A percentile compares a stretch with the other conserved stretches of the same genome.
These are phyloP conservation scores for Schizophyllum amplum DNA, from an alignment of 1,284 basidiomycete genomes.

Conservation along the genomic window DNA sequence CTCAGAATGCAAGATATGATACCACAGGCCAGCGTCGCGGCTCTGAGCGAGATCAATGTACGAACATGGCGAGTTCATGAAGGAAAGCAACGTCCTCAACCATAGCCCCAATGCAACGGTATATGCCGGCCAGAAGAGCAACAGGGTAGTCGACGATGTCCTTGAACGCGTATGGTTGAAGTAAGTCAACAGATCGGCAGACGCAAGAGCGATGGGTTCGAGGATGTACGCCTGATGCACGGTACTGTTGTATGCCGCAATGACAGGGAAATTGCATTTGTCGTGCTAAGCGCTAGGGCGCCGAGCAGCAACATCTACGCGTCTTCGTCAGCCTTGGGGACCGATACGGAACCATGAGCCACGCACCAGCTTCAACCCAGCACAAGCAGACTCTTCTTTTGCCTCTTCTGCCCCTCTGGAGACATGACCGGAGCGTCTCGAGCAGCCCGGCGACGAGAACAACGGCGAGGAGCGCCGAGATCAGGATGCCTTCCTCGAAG, in stretches of 20 bases:
- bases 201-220: constrained; percentile 44
- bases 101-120: constrained; percentile 45
- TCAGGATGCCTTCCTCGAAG: constrained; percentile 63
- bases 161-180: constrained; percentile 75
- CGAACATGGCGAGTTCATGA: constrained; percentile 20
- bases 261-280: constrained; percentile 27
- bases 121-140: constrained; percentile 83
- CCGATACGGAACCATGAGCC: not conserved
- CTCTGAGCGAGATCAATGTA: constrained; percentile 39
- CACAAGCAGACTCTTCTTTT: constrained; percentile 37
- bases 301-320: constrained; percentile 36
- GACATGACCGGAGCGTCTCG: constrained; percentile 7
- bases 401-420: constrained; percentile 19
- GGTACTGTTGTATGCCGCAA: constrained; percentile 33
- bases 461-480: constrained; percentile 36
- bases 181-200: constrained; percentile 42
- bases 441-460: constrained; percentile 8
- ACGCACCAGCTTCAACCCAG: constrained; percentile 61
- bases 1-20: constrained; percentile 56
- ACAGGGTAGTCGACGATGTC: constrained; percentile 67
- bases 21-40: constrained; percentile 40
- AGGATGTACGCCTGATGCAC: constrained; percentile 49
- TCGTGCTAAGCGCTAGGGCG: constrained; percentile 32
- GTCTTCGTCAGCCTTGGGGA: constrained; percentile 3
- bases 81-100: constrained; percentile 48